Percentiles rank a stretch among this genome's conserved stretches.
These are phyloP conservation scores for Tetrahymena elliotti DNA, from an alignment of 73 alveolate species.

Conservation along the genomic window DNA sequence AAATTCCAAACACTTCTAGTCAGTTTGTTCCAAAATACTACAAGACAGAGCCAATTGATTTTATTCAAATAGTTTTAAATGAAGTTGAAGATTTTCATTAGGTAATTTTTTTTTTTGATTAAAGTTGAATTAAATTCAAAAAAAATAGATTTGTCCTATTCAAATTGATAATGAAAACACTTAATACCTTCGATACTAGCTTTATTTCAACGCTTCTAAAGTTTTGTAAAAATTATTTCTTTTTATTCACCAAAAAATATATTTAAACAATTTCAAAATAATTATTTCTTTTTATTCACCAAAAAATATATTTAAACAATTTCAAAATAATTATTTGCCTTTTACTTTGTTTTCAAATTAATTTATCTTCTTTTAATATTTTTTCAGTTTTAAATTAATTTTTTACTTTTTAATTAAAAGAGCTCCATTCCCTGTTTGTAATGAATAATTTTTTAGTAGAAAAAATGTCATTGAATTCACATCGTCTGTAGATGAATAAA, in stretches of 20 bases:
- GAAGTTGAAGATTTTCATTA: neutral
- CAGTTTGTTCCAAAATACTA: neutral
- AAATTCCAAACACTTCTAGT: neutral
- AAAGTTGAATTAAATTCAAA: too few relatives aligned
- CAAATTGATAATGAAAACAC: neutral
- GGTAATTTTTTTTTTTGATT: neutral
- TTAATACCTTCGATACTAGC: neutral
- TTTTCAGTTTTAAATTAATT: neutral
- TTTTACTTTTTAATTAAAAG: neutral
- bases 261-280: too few relatives aligned
- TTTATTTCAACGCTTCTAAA: neutral
- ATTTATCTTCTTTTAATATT: too few relatives aligned
- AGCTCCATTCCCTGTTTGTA: neutral
- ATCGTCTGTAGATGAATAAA: neutral
- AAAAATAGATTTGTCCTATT: neutral
- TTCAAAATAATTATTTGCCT: too few relatives aligned
- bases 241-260: too few relatives aligned
- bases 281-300: too few relatives aligned
- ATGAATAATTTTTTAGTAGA: neutral
- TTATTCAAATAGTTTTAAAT: neutral
- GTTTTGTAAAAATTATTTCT: neutral
- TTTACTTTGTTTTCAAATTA: too few relatives aligned
- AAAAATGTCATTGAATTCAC: neutral
- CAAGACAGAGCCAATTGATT: neutral
- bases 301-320: too few relatives aligned